Base-by-base conservation (phyloP, 305 asterid species). In the Rubia tinctorum region DNA sequence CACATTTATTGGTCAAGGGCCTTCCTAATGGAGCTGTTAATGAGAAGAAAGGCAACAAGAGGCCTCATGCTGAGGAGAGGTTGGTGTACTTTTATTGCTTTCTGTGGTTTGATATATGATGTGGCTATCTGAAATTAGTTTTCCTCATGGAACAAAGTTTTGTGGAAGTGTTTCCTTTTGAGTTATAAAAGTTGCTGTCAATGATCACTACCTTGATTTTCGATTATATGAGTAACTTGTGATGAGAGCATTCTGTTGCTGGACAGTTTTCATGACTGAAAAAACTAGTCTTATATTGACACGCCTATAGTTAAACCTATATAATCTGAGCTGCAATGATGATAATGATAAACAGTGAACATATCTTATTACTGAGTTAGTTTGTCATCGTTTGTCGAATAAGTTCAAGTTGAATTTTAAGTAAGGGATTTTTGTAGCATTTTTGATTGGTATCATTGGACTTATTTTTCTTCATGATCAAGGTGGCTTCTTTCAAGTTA, bases 11-110 rank as follows among this genome's bases (percentile, higher is more conserved):
- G 77, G 76, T 89, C 88, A 78, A 95, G 98, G 96, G 87, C 66
- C 80, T 89, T 78, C 78, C 89, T 23, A 92, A 90, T 85, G 97
- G 97, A 27, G 88, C 79, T 77, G 77, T 88, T 80, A 87, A 80
- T 81, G 95, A 88, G 78, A 90, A 86, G 83, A 90, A 90, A 69
- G 97, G 97, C 74, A 87, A 84, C 80, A 95, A 95, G 80, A 86
- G 99, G 67, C 30, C 89, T 75, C 94, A 80, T 78, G 71, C 80
- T 56, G 99, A 95, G 73, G 96, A 95, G 82, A 95, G 99, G 99
- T 95, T 68, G 65, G 78, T 68, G 49, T 30, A 49, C 23, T n/a
- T 65, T 70, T 8, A 7, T 15, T 13, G 17, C 42, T 18, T 40
- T 51, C 73, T 27, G 25, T 58, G 4, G 47, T 64, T 37, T 72